phyloP scores from a whole-genome alignment of 2,329 filamentous ascomycete genomes.

The Blumeria hordei region DNA sequence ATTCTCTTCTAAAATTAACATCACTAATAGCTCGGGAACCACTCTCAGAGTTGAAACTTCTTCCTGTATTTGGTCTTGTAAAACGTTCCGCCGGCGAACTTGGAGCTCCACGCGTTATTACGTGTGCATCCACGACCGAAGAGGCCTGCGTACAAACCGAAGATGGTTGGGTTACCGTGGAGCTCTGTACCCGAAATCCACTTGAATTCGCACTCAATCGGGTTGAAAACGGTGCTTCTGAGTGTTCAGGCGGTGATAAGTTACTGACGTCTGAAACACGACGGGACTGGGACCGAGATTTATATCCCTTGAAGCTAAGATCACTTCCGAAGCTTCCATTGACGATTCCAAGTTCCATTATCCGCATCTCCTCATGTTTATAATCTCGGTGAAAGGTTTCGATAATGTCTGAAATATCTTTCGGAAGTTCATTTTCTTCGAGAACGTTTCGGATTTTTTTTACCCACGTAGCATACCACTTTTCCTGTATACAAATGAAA shows the following conservation, averaged over 20 bases:
- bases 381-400: conserved; percentile 60
- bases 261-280: conserved; percentile 39
- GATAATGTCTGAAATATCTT: conserved; percentile 49
- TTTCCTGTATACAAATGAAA: conserved; percentile 61
- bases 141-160: conserved; percentile 25
- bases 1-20: conserved; percentile 24
- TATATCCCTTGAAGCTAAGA: conserved; percentile 14
- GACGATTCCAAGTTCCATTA: conserved; percentile 49
- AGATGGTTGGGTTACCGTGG: conserved; percentile 23
- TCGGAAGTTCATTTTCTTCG: conserved; percentile 35
- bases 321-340: conserved; percentile 40
- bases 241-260: conserved; percentile 29
- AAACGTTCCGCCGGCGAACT: conserved; percentile 32
- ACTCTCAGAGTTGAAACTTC: conserved; percentile 29
- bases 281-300: conserved; percentile 22
- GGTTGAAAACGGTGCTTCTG: conserved; percentile 39
- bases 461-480: conserved; percentile 66
- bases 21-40: conserved; percentile 28
- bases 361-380: conserved; percentile 46
- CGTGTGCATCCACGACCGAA: conserved; percentile 16
- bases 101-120: conserved; percentile 28
- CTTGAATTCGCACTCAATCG: conserved; percentile 43
- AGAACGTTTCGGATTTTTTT: conserved; percentile 60
- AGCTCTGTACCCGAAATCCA: conserved; percentile 12
- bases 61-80: conserved; percentile 31